Base-by-base conservation (phyloP, 805 yeast genomes). In the Tetrapisispora fleetii region DNA sequence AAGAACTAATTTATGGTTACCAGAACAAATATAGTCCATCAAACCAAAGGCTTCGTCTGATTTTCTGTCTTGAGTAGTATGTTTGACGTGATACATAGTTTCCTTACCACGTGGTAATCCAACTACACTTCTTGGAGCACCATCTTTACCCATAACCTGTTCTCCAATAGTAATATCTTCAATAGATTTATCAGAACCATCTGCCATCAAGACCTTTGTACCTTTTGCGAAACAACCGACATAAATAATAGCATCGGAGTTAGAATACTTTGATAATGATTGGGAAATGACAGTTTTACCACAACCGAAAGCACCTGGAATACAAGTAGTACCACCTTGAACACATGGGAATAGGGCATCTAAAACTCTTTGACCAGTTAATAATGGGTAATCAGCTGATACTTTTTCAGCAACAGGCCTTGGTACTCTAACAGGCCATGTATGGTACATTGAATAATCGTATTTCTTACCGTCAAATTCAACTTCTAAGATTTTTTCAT, bases 241-340 rank as follows among this genome's bases (percentile, higher is more conserved):
- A 64, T 93, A 93, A 64, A 91, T 85, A 66, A 93, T 93, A 50
- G 88, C 85, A 69, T 93, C 99, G 19, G 98, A 93, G 78, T 93
- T 93, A 51, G 99, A 93, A 73, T 82, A 93, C 70, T 93, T 93
- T 55, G 98, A 91, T 67, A 93, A 76, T 1, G 98, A 88, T 74
- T 91, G 99, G 28, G 99, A 91, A 67, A 91, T 91, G 62, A 91
- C 99, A 13, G 99, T 91, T 69, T 90, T 93, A 71, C 99, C 99
- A 73, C 98, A 93, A 55, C 99, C 99, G 62, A 93, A 93, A 54
- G 99, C 99, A 73, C 99, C 99, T 43, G 99, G 99, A 68, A 93
- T 93, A 84, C 99, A 95, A 35, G 99, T 93, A 37, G 99, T 93
- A 76, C 99, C 99, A 74, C 99, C 99, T 76, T 93, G 99, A 60